Evolutionary conservation across 495 filamentous ascomycete genomes (phyloP).

Genomic region (Aspergillus sclerotioniger): DNA sequence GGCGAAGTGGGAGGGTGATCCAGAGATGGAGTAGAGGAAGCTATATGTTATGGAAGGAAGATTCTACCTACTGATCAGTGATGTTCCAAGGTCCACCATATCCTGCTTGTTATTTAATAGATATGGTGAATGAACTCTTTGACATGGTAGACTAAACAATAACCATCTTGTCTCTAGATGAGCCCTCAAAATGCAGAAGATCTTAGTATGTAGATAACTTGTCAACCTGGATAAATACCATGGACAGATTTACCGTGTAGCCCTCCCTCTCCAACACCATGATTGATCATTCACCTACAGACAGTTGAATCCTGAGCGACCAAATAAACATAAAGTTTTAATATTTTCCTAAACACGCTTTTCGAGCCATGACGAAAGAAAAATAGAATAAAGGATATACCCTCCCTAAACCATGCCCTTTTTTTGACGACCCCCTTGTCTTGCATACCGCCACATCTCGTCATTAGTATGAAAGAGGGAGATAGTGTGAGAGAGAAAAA

Average conservation of each 20-base stretch:
- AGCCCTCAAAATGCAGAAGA: too few species aligned
- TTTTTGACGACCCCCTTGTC: too few species aligned
- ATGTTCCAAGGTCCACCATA: background rate
- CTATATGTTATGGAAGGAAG: background rate
- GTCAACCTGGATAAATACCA: too few species aligned
- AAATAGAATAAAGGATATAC: too few species aligned
- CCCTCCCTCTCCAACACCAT: too few species aligned
- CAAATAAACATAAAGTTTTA: background rate
- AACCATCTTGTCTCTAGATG: too few species aligned
- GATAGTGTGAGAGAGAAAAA: background rate
- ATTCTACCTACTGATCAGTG: background rate
- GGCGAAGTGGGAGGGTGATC: background rate
- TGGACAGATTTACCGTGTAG: too few species aligned
- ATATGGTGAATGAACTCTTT: too few species aligned
- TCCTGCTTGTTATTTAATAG: too few species aligned
- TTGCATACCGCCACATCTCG: background rate
- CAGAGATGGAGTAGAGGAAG: background rate
- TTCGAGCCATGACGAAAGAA: background rate
- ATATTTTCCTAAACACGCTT: slow-evolving; percentile 11
- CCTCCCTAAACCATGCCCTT: too few species aligned
- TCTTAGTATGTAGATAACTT: too few species aligned
- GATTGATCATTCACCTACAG: background rate
- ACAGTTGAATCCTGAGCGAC: background rate
- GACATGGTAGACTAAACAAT: too few species aligned
- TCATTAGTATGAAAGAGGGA: slow-evolving; percentile 5